Percentiles rank a stretch among this genome's conserved stretches.
These are phyloP conservation scores for Guyanaporus albipodus DNA, from an alignment of 768 basidiomycete species.

Conservation along the genomic window DNA sequence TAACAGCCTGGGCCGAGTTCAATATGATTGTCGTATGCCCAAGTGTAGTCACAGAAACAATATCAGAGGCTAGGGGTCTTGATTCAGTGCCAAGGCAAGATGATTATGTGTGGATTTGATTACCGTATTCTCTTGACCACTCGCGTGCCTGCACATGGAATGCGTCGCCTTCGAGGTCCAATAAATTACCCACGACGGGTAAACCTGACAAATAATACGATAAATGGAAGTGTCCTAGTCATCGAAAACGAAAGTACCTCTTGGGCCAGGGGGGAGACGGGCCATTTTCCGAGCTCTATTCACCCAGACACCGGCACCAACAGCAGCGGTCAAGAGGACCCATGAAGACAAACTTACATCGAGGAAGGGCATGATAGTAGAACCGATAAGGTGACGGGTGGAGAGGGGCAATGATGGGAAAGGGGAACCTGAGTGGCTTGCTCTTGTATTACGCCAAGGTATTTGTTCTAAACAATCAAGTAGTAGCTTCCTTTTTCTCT, in stretches of 20 bases:
- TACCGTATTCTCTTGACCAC: slow-evolving; percentile 1
- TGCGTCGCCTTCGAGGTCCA: neutral
- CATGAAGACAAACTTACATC: neutral
- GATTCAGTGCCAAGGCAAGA: neutral
- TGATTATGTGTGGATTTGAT: neutral
- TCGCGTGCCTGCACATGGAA: neutral
- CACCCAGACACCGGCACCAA: neutral
- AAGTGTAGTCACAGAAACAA: slow-evolving; percentile 2
- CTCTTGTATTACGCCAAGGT: no score
- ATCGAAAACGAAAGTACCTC: neutral
- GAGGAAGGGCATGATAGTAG: neutral
- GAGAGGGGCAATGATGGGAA: no score
- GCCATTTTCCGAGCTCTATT: slow-evolving; percentile 1
- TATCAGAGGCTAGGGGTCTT: neutral
- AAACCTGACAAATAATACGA: neutral
- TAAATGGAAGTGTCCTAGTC: neutral
- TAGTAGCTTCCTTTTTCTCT: no score
- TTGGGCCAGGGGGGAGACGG: slow-evolving; percentile 2
- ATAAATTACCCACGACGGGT: neutral
- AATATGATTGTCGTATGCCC: slow-evolving; percentile 2
- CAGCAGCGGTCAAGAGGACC: neutral
- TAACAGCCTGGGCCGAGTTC: slow-evolving; percentile 1
- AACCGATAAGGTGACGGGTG: neutral
- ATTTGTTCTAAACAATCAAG: no score
- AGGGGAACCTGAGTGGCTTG: neutral